Evolutionary conservation across 306 rosid genomes (phyloP), one percentile per base, ranked within the genome.

Genomic region (Fragaria nilgerrensis): DNA sequence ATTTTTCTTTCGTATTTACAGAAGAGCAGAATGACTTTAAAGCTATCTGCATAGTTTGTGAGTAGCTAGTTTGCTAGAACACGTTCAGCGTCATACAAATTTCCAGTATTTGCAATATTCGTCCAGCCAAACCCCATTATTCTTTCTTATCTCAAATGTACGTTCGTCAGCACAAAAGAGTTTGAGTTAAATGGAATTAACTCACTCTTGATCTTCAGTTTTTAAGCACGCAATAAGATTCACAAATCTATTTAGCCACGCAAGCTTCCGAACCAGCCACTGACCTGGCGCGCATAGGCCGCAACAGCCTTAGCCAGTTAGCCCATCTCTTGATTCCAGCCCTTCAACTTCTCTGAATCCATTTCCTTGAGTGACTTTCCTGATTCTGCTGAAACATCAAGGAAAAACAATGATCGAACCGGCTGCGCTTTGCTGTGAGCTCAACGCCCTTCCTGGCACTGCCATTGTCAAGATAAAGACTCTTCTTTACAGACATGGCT

Each of bases 281-380:
- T 90, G 7, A 92, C 89, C 84, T 92, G 97, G 25, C 97, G 89
- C 17, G 97, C 99, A 74, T 90, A 95, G 5, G 90, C 81, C 58
- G 87, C 97, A 17, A 95, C 97, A 37, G 92, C 94, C 84, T 92
- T 95, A 17, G 29, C 29, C 29, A 27, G 29, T 27, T 27, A 27
- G 99, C 99, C 99, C 99, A 95, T 65, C 83, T 92, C 79, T 29
- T 85, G 85, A 95, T 92, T 66, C 87, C 91, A 76, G 75, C 44
- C 29, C 83, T 95, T 92, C 89, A 95, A 58, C 86, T 90, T 92
- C 81, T 63, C 77, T 7, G 97, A 86, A 85, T 95, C 94, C 97
- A 88, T 90, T 15, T 92, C 91, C 65, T 87, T 81, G 44, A 95
- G 78, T 41, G 88, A 44, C 85, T 92, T 92, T 74, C 97, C 97